Evolutionary conservation across 1,284 basidiomycete genomes (phyloP), one percentile per base, ranked within the genome.

Genomic region (Ganoderma boninense): DNA sequence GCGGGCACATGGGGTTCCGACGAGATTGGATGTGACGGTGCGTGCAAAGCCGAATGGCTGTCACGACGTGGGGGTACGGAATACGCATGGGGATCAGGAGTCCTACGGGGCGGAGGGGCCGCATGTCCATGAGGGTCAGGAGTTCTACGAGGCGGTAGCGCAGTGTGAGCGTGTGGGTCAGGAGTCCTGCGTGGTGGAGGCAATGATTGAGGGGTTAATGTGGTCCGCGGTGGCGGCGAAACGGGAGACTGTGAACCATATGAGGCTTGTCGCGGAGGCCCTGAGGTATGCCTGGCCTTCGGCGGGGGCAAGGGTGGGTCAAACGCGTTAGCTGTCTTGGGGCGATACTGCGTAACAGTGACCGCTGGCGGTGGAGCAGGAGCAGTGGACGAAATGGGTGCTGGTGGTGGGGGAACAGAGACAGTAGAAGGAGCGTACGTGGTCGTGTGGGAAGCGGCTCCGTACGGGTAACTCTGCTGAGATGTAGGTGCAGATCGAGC

Each of bases 291-390:
- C 63, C 85, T 84, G 38, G 84, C 80, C 76, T 86, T 89, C 23
- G 85, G 82, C 6, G 87, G 83, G 26, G 89, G 90, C 67, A 95
- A 86, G 35, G 93, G 93, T 18, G 93, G 93, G 73, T 95, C 93
- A 75, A 95, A 95, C 0, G 94, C 93, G 75, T 94, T 93, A 26
- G 83, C 84, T 26, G 88, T 82, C 79, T 90, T 92, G 20, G 92
- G 91, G 66, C 93, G 80, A 78, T 87, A 82, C 81, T 80, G 73
- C 71, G 79, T 75, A 43, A 84, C 81, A 5, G 83, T 77, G 18
- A 78, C 78, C 43, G 80, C 72, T 8, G 79, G 74, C 49, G 86
- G 82, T 7, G 85, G 79, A 64, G 77, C 68, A 44, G 78, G 77
- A 32, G 68, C 69, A 6, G 62, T 67, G 2, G 67, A 66, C 20